A percentile compares a stretch with the other conserved stretches of the same genome.
phyloP scores from a whole-genome alignment of 768 basidiomycete genomes.

The Dendrothele bispora region DNA sequence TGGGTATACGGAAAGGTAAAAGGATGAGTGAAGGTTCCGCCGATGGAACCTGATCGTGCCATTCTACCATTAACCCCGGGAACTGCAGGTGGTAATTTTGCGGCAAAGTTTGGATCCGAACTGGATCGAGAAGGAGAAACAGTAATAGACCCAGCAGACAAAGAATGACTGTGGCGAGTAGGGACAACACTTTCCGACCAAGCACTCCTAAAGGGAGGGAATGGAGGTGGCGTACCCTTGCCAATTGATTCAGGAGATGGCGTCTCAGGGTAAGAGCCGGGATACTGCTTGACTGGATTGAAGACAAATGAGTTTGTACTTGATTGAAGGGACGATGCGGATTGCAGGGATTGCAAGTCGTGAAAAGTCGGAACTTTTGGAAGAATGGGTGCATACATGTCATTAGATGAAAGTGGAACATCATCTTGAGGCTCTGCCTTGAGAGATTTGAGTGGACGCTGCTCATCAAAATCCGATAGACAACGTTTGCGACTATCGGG shows the following conservation, averaged over 20 bases:
- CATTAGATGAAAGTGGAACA: constrained; percentile 23
- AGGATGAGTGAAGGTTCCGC: constrained; percentile 38
- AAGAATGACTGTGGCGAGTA: constrained; percentile 12
- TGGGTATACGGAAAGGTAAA: constrained; percentile 37
- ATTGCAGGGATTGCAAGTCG: constrained; percentile 12
- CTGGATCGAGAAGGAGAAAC: not conserved
- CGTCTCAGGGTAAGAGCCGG: constrained; percentile 15
- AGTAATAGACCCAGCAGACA: constrained; percentile 13
- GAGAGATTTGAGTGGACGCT: constrained; percentile 42
- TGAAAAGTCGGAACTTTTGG: constrained; percentile 6
- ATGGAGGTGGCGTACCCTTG: constrained; percentile 17
- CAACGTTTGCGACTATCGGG: constrained; percentile 38
- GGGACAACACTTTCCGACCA: constrained; percentile 14
- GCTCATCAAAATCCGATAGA: constrained; percentile 42
- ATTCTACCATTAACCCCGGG: constrained; percentile 45
- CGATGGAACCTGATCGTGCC: constrained; percentile 59
- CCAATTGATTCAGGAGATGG: constrained; percentile 15
- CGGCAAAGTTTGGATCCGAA: not conserved
- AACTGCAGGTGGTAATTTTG: not conserved
- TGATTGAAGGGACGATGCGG: no score
- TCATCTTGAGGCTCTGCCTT: constrained; percentile 52
- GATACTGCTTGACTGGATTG: constrained; percentile 23
- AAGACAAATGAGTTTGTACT: constrained; percentile 31
- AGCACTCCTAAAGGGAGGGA: constrained; percentile 13
- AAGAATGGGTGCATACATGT: constrained; percentile 1